phyloP scores from a whole-genome alignment of 768 basidiomycete species.

The Boletus rufocinnamomeus region DNA sequence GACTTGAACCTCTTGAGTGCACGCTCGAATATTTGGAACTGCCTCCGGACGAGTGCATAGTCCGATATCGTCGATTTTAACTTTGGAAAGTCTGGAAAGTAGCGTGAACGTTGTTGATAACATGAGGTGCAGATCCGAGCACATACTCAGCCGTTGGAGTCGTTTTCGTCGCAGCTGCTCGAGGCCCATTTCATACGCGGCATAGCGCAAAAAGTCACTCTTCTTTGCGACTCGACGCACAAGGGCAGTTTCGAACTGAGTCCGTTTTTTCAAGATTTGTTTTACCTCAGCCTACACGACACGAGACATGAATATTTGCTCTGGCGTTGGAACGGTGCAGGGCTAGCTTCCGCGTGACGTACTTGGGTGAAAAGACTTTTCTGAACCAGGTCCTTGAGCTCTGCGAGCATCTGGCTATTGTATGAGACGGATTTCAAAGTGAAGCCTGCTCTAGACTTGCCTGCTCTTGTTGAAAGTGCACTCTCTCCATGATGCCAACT shows the following conservation, averaged over 20 bases:
- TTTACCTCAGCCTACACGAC: conserved; percentile 68
- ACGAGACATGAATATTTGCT: conserved; percentile 6
- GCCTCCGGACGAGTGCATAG: conserved; percentile 80
- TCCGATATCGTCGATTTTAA: conserved; percentile 68
- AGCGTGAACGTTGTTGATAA: background rate
- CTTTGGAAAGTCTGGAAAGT: conserved; percentile 33
- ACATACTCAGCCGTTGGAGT: conserved; percentile 67
- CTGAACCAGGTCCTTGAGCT: conserved; percentile 90
- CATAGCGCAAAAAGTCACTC: conserved; percentile 87
- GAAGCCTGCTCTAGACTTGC: conserved; percentile 33
- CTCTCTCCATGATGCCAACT: conserved; percentile 76
- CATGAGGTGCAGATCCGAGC: background rate
- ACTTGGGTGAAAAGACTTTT: conserved; percentile 84
- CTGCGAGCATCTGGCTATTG: conserved; percentile 77
- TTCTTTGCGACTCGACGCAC: conserved; percentile 84
- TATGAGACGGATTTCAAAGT: conserved; percentile 4
- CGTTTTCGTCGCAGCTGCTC: conserved; percentile 81
- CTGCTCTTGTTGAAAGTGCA: conserved; percentile 94
- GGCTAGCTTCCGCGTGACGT: conserved; percentile 26
- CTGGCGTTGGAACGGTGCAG: background rate
- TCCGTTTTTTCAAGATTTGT: conserved; percentile 82
- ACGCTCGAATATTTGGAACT: conserved; percentile 89
- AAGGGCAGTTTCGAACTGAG: conserved; percentile 79
- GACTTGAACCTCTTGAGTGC: conserved; percentile 86
- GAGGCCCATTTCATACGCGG: conserved; percentile 87